Evolutionary conservation across 768 basidiomycete genomes (phyloP), one percentile per base, ranked within the genome.

Genomic region (Hirschioporus abietinus): DNA sequence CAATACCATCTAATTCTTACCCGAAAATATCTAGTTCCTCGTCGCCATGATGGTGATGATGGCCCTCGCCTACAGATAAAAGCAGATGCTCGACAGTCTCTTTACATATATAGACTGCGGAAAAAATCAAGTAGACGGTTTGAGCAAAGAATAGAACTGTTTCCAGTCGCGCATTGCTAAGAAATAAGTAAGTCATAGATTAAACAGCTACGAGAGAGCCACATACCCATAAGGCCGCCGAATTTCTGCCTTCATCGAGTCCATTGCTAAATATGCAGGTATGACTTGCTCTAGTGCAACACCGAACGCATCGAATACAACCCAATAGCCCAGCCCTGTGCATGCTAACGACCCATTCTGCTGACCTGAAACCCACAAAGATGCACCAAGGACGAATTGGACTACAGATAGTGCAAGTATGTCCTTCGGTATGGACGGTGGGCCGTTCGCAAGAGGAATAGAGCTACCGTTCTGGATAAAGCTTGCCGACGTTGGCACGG

Each of bases 61-160:
- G 76, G 27, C 72, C 75, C 12, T 75, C 76, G 20, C 86, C 91
- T 7, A 86, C 84, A 61, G 88, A 88, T 58, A 98, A 81, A 18
- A 99, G 75, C 57, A 97, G 76, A 77, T 96, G 95, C 77, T 99
- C 96, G 4, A 99, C 82, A 0, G 95, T 92, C 82, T 99, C 97
- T 74, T 99, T 99, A 72, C 94, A 95, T 20, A 99, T 91, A 78
- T 99, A 99, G 1, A 98, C 90, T 0, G 93, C 88, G 0, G 95
- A 87, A 74, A 99, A 99, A 80, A 96, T 88, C 66, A 99, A 81
- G 76, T 97, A 99, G 15, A 99, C 92, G 10, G 88, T 87, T 72
- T 98, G 96, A 0, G 93, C 88, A 71, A 99, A 99, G 75, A 93
- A 80, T 65, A 88, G 74, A 3, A 91, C 84, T 0, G 90, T 90